A percentile compares a stretch with the other conserved stretches of the same genome.
Conservation (phyloP, 2,329 filamentous ascomycete genomes). For the Metarhizium brunneum region DNA sequence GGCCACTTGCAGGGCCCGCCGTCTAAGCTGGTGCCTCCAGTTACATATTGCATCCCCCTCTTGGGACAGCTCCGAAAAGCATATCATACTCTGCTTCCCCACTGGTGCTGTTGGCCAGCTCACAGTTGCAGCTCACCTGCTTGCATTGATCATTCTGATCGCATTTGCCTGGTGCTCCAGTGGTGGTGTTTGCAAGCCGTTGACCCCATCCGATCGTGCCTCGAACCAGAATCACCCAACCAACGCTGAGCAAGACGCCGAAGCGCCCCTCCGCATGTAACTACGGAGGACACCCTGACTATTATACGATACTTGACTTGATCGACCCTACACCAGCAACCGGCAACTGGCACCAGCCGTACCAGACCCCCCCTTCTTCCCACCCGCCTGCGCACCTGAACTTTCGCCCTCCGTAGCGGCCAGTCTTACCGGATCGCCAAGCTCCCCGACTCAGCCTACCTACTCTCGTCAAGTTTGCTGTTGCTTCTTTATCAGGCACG, state of each 20-base stretch:
- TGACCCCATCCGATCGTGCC: slow-evolving; percentile 2
- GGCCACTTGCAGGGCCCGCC: slow-evolving; percentile 1
- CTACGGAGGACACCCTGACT: too few species aligned
- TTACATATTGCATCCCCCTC: neutral
- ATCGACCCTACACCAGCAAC: too few species aligned
- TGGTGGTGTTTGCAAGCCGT: neutral
- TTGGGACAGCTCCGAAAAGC: slow-evolving; percentile 3
- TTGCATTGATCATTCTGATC: slow-evolving; percentile 4
- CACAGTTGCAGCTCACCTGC: slow-evolving; percentile 1
- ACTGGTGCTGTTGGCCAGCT: slow-evolving; percentile 1
- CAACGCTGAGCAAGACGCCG: neutral
- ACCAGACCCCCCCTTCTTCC: neutral
- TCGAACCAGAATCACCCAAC: slow-evolving; percentile 1
- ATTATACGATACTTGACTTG: too few species aligned
- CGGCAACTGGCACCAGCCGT: neutral
- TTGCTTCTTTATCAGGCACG: neutral
- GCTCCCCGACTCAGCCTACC: neutral
- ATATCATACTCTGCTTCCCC: slow-evolving; percentile 7
- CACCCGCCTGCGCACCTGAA: neutral
- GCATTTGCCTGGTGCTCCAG: neutral
- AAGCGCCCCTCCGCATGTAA: too few species aligned
- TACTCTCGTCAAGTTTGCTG: neutral
- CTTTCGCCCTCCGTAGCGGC: neutral
- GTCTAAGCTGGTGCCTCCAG: neutral
- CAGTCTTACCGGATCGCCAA: slow-evolving; percentile 1